Base-by-base conservation (phyloP, 1,284 basidiomycete species). In the Limonomyces culmigenus region DNA sequence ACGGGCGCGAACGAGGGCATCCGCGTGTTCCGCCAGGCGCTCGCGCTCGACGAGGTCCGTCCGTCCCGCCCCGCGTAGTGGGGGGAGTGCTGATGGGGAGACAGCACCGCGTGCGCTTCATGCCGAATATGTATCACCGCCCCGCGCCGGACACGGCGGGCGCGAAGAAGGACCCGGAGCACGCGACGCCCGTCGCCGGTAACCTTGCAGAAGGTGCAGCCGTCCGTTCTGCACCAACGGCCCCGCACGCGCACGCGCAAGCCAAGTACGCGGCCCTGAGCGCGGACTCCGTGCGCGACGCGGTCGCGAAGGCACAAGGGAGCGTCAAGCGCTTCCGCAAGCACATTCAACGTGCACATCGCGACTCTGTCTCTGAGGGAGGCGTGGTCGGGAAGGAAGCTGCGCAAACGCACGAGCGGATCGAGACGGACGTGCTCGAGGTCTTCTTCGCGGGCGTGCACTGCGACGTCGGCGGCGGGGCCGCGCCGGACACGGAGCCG, bases 401-500 rank as follows among this genome's bases (percentile, higher is more conserved):
- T n/a, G n/a, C n/a, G n/a, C n/a, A n/a, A n/a, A n/a, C n/a, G n/a
- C n/a, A n/a, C n/a, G n/a, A n/a, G n/a, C n/a, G 23, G 23, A n/a
- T 14, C 8, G 36, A 32, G 14, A 32, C 36, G 5, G 36, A 37
- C 19, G 36, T 37, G 4, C 19, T 37, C 10, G 36, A 37, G 16
- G 36, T 37, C n/a, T 37, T 29, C 29, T 37, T 37, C 19, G 29
- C 36, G 18, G 36, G 36, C 30, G 23, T 19, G 8, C 36, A 37
- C 19, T 29, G 29, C 17, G 79, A 84, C 46, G 58, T 84, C 21
- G 79, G 80, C 6, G 79, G 79, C 16, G 74, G 78, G 14, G 51
- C 58, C 2, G 68, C 69, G 2, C 27, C 42, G 0, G 66, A 79
- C 43, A 48, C 47, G 3, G 56, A 55, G 2, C 17, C 43, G 8